Base-by-base conservation (phyloP, 2,329 filamentous ascomycete species). In the Fusarium nodosum region DNA sequence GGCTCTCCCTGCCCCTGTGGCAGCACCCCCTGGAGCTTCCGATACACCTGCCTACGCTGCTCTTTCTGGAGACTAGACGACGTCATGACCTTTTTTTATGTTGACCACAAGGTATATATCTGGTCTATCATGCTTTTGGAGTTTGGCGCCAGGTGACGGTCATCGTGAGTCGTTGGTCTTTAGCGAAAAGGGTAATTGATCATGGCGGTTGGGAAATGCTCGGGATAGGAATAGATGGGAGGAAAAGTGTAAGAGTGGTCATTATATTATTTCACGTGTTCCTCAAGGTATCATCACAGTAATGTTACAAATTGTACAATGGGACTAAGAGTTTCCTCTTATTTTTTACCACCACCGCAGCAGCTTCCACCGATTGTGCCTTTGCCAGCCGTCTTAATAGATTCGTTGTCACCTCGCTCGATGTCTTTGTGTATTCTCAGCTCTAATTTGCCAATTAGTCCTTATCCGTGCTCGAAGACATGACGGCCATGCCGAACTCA, bases 351-450 rank as follows among this genome's bases (percentile, higher is more conserved):
- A 56, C 80, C 79, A 15, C 79, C 78, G 26, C 67, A 69, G 67
- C 67, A 69, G 18, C 67, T 58, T 22, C 77, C 76, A 10, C 75
- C 70, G n/a, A 66, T 48, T n/a, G 60, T 61, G 39, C 75, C 76
- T 3, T 66, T 78, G 63, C 81, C 84, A 4, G 86, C 85, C 53
- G 88, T 83, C 80, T 94, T 97, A 75, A 97, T 88, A 34, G 91
- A 93, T 73, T 97, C 94, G 77, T 99, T 99, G 81, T 98, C 92
- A 56, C 96, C 94, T 70, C 93, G 86, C 80, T 99, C 95, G 31
- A 91, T 99, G 70, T 97, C 84, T 65, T 97, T 87, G 79, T 98
- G 96, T 80, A 99, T 97, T 53, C 91, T 87, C 60, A 98, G 82
- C 77, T 91, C 94, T 97, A 72, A 15, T n/a, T 46, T 28, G 3